These are phyloP conservation scores for Dendrobium chrysotoxum DNA, from an alignment of 106 monocot genomes.

Conservation along the genomic window DNA sequence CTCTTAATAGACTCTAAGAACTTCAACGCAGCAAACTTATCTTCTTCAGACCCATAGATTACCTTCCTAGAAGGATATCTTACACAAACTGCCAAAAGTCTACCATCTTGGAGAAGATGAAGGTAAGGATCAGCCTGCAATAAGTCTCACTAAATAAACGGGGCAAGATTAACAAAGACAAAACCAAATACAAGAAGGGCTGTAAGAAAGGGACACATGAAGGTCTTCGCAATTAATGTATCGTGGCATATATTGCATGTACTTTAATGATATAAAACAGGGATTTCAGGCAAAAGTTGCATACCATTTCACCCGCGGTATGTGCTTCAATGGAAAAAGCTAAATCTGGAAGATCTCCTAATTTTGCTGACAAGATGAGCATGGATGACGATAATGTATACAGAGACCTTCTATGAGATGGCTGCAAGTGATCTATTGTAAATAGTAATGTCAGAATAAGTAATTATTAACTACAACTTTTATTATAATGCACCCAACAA, in stretches of 20 bases:
- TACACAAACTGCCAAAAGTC: constrained; percentile 21
- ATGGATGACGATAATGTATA: constrained; percentile 69
- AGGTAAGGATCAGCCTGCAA: constrained; percentile 76
- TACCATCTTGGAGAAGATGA: constrained; percentile 45
- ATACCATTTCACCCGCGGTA: constrained; percentile 44
- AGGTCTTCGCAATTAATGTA: neutral
- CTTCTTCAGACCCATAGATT: constrained; percentile 72
- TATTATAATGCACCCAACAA: neutral
- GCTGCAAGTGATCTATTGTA: constrained; percentile 65
- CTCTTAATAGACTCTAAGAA: constrained; percentile 36
- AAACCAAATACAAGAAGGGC: neutral
- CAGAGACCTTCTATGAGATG: constrained; percentile 68
- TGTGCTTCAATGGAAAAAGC: constrained; percentile 44
- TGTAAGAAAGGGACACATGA: neutral
- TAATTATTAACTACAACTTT: neutral
- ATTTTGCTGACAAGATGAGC: constrained; percentile 72
- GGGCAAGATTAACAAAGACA: neutral
- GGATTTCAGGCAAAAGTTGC: constrained; percentile 2
- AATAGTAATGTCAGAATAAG: constrained; percentile 6
- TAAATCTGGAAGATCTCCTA: constrained; percentile 36
- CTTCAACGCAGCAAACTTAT: constrained; percentile 39
- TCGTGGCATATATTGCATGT: neutral
- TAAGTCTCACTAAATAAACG: neutral
- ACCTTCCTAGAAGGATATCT: constrained; percentile 14
- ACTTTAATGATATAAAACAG: neutral